Conservation (phyloP, 306 rosid genomes). For the Vigna radiata region DNA sequence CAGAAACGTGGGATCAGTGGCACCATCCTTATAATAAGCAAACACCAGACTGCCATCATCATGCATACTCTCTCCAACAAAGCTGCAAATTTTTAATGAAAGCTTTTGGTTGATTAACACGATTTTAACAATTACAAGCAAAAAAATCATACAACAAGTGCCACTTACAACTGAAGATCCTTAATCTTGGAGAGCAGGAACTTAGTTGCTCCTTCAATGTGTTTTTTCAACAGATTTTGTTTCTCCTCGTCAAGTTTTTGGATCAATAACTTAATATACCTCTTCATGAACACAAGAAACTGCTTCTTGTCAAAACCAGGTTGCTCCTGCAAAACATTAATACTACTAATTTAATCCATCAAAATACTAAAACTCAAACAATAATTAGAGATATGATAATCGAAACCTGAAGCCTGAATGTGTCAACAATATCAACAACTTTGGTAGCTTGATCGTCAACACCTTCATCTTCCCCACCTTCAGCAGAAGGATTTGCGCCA, state of each 20-base stretch:
- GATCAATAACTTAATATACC: conserved; percentile 66
- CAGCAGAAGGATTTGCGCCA: conserved; percentile 96
- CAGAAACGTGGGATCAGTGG: conserved; percentile 74
- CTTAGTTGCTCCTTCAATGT: conserved; percentile 77
- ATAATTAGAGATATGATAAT: too few species aligned
- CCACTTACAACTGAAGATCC: conserved; percentile 60
- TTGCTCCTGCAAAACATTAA: conserved; percentile 65
- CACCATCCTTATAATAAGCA: conserved; percentile 87
- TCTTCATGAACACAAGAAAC: conserved; percentile 66
- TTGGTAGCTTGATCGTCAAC: conserved; percentile 73
- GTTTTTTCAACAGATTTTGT: conserved; percentile 63
- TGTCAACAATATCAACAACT: conserved; percentile 51
- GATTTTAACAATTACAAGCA: not conserved
- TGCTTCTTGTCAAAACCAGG: conserved; percentile 77
- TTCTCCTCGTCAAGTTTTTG: conserved; percentile 59
- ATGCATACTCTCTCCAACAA: conserved; percentile 85
- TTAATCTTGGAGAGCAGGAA: conserved; percentile 67
- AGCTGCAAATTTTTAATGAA: conserved; percentile 50
- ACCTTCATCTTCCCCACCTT: conserved; percentile 80
- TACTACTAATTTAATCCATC: too few species aligned
- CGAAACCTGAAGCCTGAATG: conserved; percentile 49
- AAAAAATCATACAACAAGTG: too few species aligned
- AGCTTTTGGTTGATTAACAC: not conserved
- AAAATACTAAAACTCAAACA: too few species aligned
- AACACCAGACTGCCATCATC: conserved; percentile 72